Evolutionary conservation across 257 asterid species (phyloP).

Genomic region (Knoxia roxburghii): DNA sequence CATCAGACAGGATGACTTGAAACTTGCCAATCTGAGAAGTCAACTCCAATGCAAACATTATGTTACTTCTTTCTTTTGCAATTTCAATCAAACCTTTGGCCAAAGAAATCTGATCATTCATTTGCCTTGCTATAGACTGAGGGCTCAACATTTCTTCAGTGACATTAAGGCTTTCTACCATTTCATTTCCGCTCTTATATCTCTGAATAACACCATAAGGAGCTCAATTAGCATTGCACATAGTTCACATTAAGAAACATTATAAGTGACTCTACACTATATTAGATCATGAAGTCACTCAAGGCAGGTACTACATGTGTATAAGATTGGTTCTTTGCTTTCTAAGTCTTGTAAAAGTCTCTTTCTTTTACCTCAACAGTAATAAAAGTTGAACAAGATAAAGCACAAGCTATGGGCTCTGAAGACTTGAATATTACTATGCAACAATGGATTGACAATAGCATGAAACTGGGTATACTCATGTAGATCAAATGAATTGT

Average conservation of each 20-base stretch:
- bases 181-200: neutral
- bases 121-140: neutral
- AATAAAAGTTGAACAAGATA: no score
- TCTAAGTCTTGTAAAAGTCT: no score
- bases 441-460: no score
- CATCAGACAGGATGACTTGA: constrained; percentile 7
- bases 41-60: neutral
- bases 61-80: neutral
- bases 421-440: no score
- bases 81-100: constrained; percentile 4
- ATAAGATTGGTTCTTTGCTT: no score
- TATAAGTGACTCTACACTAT: neutral
- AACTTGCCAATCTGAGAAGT: constrained; percentile 1
- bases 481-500: neutral
- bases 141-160: constrained; percentile 12
- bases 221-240: neutral
- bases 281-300: neutral
- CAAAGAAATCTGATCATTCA: constrained; percentile 8
- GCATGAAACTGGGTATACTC: neutral
- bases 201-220: constrained; percentile 3
- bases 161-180: neutral
- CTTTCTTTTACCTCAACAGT: no score
- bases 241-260: neutral
- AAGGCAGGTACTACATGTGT: no score
- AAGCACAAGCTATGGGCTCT: no score